A percentile compares a stretch with the other conserved stretches of the same genome.
Evolutionary conservation across 352 stramenopile genomes (phyloP).

Genomic region (Pythium phragmiticola): DNA sequence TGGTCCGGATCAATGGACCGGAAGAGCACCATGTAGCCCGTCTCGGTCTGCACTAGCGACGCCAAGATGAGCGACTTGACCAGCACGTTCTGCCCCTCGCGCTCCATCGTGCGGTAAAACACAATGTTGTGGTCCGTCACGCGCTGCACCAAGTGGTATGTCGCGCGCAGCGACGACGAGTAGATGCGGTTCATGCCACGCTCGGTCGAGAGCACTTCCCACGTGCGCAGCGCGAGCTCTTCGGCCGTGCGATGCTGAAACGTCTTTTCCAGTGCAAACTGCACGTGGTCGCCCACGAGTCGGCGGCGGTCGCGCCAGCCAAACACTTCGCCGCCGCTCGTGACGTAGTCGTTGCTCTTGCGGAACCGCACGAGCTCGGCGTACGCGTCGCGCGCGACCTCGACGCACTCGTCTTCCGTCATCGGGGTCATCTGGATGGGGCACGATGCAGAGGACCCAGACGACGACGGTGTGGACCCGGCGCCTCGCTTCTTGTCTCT

Average conservation of each 20-base stretch:
- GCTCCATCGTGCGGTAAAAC: constrained; percentile 66
- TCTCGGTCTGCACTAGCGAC: constrained; percentile 52
- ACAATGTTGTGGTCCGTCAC: constrained; percentile 58
- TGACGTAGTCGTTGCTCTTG: constrained; percentile 39
- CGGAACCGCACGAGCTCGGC: constrained; percentile 42
- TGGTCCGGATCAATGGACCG: constrained; percentile 48
- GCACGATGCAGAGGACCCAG: too few relatives aligned
- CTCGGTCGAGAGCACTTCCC: constrained; percentile 58
- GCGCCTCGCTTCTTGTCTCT: neutral
- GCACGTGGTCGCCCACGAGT: constrained; percentile 48
- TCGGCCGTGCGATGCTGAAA: constrained; percentile 40
- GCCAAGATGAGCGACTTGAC: constrained; percentile 56
- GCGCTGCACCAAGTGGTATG: constrained; percentile 53
- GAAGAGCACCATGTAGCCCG: constrained; percentile 63
- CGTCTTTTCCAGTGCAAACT: constrained; percentile 67
- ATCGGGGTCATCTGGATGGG: constrained; percentile 34
- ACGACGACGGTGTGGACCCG: too few relatives aligned
- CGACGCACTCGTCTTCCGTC: constrained; percentile 44
- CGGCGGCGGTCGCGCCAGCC: constrained; percentile 58
- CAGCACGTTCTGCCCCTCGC: constrained; percentile 36
- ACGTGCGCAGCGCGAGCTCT: constrained; percentile 47
- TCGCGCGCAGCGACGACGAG: constrained; percentile 46
- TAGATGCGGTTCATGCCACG: constrained; percentile 60
- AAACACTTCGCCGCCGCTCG: constrained; percentile 55
- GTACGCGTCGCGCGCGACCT: constrained; percentile 45